Base-by-base conservation (phyloP, 169 alveolate genomes). In the Eimeria maxima region DNA sequence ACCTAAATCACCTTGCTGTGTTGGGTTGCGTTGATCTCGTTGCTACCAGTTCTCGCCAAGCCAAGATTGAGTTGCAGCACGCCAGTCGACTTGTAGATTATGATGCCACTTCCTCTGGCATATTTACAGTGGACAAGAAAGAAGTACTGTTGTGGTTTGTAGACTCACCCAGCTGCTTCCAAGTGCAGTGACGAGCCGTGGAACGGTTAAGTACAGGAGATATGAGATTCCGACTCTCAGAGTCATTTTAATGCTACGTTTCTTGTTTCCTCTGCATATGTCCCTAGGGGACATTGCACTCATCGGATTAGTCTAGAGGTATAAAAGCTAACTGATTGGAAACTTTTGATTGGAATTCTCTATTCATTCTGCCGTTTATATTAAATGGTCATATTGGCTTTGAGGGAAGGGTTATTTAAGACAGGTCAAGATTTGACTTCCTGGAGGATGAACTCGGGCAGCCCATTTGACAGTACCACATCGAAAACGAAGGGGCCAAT, bases 371-470 rank as follows among this genome's bases (percentile, higher is more conserved):
- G 50, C 18, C 33, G 6, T 20, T 8, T 69, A 14, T 11, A 11
- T 0, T 16, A 27, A 69, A 1, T 33, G 50, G 5, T 69, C 50
- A 33, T 69, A 20, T 29, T 69, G 50, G 80, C 11, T 76, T 73
- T 47, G 45, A 44, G 45, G 33, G 65, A 76, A 22, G 65, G 38
- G 53, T 29, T 24, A 14, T 81, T 81, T 18, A 47, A 24, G 29
- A 38, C 11, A 16, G 67, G 45, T 86, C 60, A 86, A 24, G 93
- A 29, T 42, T 38, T 57, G 65, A 60, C 78, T 20, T 86, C 93
- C 22, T 38, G 93, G 57, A 86, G 93, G 78, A 86, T n/a, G 57
- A 86, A 86, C 74, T 86, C 93, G 16, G 93, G 93, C 93, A 86
- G 93, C 29, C 60, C 93, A 38, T 42, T 38, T 44, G 76, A 33